A percentile compares a stretch with the other conserved stretches of the same genome.
Evolutionary conservation across 768 basidiomycete genomes (phyloP).

Genomic region (Nevesoporus exiguus): DNA sequence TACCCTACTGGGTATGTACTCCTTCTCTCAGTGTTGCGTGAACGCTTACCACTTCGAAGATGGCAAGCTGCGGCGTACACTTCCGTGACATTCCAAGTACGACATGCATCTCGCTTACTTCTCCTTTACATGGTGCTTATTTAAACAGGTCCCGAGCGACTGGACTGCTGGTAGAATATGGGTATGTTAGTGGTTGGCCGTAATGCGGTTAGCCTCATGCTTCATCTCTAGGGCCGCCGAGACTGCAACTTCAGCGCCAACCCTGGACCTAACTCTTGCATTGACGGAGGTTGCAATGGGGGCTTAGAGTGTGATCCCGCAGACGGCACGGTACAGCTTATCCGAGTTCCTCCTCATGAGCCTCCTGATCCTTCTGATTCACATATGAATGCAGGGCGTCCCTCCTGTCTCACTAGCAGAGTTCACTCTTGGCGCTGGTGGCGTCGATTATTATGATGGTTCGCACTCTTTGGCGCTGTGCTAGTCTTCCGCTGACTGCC

Average conservation of each 20-base stretch:
- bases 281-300: slow-evolving; percentile 67
- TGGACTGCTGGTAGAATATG: slow-evolving; percentile 67
- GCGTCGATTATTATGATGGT: slow-evolving; percentile 61
- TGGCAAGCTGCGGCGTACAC: slow-evolving; percentile 33
- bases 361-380: background rate
- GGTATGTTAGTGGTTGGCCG: slow-evolving; percentile 33
- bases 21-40: background rate
- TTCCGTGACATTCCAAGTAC: slow-evolving; percentile 28
- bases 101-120: background rate
- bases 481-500: background rate
- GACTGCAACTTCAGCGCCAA: slow-evolving; percentile 58
- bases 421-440: slow-evolving; percentile 51
- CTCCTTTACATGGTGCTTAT: background rate
- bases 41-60: slow-evolving; percentile 16
- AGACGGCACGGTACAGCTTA: slow-evolving; percentile 42
- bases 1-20: slow-evolving; percentile 43
- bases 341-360: background rate
- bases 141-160: slow-evolving; percentile 50
- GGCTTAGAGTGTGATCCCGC: slow-evolving; percentile 49
- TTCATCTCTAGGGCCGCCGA: slow-evolving; percentile 40
- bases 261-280: slow-evolving; percentile 53
- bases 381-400: slow-evolving; percentile 40
- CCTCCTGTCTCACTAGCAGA: slow-evolving; percentile 70
- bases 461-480: background rate
- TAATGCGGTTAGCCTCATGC: background rate